Conservation (phyloP, 257 asterid species). For the Forsythia suspensa region DNA sequence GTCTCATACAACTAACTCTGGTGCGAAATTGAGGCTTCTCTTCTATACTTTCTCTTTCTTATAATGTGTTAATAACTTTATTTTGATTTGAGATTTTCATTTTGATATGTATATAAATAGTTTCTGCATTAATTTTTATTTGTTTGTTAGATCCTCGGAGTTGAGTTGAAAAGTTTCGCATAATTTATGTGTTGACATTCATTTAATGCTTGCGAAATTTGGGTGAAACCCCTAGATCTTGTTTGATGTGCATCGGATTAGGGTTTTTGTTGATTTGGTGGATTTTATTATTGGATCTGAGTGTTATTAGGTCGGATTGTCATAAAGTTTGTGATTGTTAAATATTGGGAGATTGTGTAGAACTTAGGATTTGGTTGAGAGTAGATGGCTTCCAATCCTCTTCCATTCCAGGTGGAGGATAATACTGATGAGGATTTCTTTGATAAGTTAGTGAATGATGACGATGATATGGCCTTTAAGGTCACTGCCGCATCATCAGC, state of each 20-base stretch:
- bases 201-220: slow-evolving; percentile 16
- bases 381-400: slow-evolving; percentile 90
- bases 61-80: slow-evolving; percentile 26
- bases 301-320: slow-evolving; percentile 36
- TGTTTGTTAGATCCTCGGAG: slow-evolving; percentile 13
- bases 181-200: too few relatives aligned
- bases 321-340: slow-evolving; percentile 28
- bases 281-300: slow-evolving; percentile 52
- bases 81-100: slow-evolving; percentile 20
- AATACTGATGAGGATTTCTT: slow-evolving; percentile 27
- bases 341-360: slow-evolving; percentile 18
- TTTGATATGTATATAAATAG: slow-evolving; percentile 54
- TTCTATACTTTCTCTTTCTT: slow-evolving; percentile 6
- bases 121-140: slow-evolving; percentile 12
- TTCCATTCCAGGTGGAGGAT: slow-evolving; percentile 95
- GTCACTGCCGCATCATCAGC: slow-evolving; percentile 31
- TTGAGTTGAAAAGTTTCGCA: slow-evolving; percentile 17
- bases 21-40: slow-evolving; percentile 2
- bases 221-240: slow-evolving; percentile 65
- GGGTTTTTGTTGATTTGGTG: slow-evolving; percentile 23
- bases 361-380: slow-evolving; percentile 37
- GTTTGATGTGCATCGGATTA: slow-evolving; percentile 30
- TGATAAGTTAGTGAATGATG: slow-evolving; percentile 85
- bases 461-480: slow-evolving; percentile 54
- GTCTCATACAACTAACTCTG: too few relatives aligned